phyloP scores from a whole-genome alignment of 2,329 filamentous ascomycete genomes.

The Pseudogymnoascus sp. region DNA sequence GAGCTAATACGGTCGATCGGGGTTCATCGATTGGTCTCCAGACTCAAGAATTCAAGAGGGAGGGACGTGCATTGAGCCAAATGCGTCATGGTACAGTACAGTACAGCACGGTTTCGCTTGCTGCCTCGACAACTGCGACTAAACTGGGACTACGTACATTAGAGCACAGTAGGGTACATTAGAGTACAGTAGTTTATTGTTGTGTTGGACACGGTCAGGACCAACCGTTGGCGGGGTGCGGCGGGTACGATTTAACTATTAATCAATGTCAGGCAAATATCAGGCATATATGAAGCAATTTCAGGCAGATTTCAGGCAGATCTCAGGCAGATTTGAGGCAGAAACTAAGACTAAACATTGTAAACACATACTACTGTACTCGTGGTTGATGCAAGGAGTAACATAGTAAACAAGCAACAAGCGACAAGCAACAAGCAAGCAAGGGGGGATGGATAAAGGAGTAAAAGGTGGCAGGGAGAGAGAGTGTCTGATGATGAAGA shows the following conservation, averaged over 20 bases:
- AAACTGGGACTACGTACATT: neutral
- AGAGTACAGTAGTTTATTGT: neutral
- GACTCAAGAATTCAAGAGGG: neutral
- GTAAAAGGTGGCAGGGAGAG: neutral
- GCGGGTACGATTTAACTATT: neutral
- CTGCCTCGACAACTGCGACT: neutral
- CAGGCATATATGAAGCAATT: neutral
- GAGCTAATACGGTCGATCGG: neutral
- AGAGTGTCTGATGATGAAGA: constrained; percentile 3
- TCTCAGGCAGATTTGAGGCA: neutral
- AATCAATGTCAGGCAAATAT: neutral
- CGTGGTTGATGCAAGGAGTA: neutral
- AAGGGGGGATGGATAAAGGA: neutral
- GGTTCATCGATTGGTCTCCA: constrained; percentile 6
- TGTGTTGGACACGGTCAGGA: neutral
- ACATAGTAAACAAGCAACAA: constrained; percentile 5
- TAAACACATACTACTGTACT: too few relatives aligned
- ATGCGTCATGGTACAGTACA: neutral
- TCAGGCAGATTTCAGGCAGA: neutral
- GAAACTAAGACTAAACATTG: too few relatives aligned
- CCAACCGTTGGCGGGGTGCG: neutral
- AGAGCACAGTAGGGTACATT: constrained; percentile 1
- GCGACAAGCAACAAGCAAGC: neutral
- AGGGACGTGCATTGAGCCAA: constrained; percentile 6
- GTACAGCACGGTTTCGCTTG: too few relatives aligned